Base-by-base conservation (phyloP, 306 rosid genomes). In the Casuarina cunninghamiana region DNA sequence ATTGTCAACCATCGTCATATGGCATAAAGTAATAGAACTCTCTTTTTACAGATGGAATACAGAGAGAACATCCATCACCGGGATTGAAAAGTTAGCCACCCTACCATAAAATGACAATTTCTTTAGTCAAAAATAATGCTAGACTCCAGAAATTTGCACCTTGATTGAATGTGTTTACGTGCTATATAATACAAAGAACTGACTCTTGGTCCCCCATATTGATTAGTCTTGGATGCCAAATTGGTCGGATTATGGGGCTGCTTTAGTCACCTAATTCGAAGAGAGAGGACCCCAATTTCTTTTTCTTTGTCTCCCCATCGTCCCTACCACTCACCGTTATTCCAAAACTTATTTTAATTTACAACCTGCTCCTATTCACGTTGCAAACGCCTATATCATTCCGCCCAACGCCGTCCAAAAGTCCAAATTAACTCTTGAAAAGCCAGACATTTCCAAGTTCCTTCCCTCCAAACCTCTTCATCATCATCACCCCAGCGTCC, bases 221-320 rank as follows among this genome's bases (percentile, higher is more conserved):
- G 38, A 13, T 35, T 37, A 62, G 46, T 53, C 55, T 38, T 10
- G 16, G n/a, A 45, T 58, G 53, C 50, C 73, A 67, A 69, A 6
- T 67, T 68, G 75, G 73, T 79, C 76, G 77, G 46, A 73, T 58
- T 57, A 57, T 67, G 57, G 67, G 75, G 78, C 87, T 50, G 67
- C 87, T 66, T 76, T 71, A 39, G 77, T 84, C 82, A 83, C 82
- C 87, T 66, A 80, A 79, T 79, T 83, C 67, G 81, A 76, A 75
- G 54, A 78, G 7, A 4, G 41, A 55, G 10, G 5, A 15, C 39
- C 16, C 62, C 62, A 62, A 35, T 65, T 65, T 66, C 37, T 42
- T 42, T 42, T 66, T 50, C 71, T 6, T 13, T 73, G 78, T 82
- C 78, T 72, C 75, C 79, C 17, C 0, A 2, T 15, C 35, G 43